A percentile compares a stretch with the other conserved stretches of the same genome.
Conservation (phyloP, 192 early-diverging fungal species). For the Funneliformis mosseae region DNA sequence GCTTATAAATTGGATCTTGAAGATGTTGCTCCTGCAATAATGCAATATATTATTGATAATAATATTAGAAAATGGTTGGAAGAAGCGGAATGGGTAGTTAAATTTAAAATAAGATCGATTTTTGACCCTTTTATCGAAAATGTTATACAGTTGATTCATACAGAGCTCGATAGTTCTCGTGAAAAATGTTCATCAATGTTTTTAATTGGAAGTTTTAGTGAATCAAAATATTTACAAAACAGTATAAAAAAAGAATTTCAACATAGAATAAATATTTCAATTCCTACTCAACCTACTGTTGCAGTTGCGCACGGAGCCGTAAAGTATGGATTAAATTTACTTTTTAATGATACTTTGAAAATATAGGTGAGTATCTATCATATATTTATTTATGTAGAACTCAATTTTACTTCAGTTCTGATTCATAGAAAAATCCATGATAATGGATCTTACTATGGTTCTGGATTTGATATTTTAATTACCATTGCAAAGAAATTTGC, state of each 20-base stretch:
- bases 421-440: too few relatives aligned
- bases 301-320: too few relatives aligned
- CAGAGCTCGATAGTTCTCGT: slow-evolving; percentile 47
- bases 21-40: neutral
- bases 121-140: slow-evolving; percentile 38
- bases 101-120: neutral
- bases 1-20: neutral
- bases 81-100: neutral
- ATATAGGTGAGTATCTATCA: too few relatives aligned
- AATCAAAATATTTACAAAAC: slow-evolving; percentile 28
- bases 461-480: too few relatives aligned
- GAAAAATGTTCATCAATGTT: slow-evolving; percentile 48
- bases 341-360: too few relatives aligned
- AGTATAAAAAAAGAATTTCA: slow-evolving; percentile 52
- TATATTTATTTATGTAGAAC: too few relatives aligned
- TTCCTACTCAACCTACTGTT: too few relatives aligned
- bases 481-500: too few relatives aligned
- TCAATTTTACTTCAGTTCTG: too few relatives aligned
- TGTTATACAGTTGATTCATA: slow-evolving; percentile 53
- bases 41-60: neutral
- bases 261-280: slow-evolving; percentile 22
- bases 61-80: neutral
- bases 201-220: slow-evolving; percentile 5
- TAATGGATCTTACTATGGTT: too few relatives aligned
- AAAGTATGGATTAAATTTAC: too few relatives aligned